Evolutionary conservation across 257 asterid genomes (phyloP).

Genomic region (Lithospermum erythrorhizon): DNA sequence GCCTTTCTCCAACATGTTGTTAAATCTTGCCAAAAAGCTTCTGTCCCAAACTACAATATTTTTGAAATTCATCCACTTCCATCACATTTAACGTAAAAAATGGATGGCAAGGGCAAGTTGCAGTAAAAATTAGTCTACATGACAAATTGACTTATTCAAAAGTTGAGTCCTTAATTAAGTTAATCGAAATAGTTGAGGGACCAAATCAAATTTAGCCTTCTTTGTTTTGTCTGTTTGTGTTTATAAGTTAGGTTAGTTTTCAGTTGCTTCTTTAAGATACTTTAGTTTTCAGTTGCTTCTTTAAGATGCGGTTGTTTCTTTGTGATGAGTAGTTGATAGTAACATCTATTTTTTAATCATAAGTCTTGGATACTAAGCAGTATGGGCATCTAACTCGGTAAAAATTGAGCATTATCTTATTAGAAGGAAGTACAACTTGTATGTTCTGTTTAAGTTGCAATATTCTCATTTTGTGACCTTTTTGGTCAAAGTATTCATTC

Average conservation of each 20-base stretch:
- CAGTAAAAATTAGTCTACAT: too few relatives aligned
- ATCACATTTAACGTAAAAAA: too few relatives aligned
- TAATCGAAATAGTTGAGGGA: too few relatives aligned
- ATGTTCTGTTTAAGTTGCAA: neutral
- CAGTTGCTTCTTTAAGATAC: neutral
- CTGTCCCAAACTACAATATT: too few relatives aligned
- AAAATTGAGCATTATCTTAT: neutral
- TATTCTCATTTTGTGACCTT: neutral
- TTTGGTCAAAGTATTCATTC: neutral
- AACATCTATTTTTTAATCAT: constrained; percentile 4
- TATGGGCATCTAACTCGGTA: neutral
- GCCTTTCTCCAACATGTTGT: neutral
- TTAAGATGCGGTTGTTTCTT: neutral
- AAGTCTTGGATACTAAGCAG: too few relatives aligned
- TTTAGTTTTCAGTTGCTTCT: neutral
- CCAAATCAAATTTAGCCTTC: constrained; percentile 13
- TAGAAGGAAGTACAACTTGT: neutral
- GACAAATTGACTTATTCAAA: too few relatives aligned
- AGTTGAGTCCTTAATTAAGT: too few relatives aligned
- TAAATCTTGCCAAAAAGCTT: too few relatives aligned
- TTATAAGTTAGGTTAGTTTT: neutral
- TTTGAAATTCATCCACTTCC: too few relatives aligned
- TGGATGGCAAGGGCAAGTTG: too few relatives aligned
- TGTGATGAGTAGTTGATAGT: neutral
- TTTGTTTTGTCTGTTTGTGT: constrained; percentile 33